Evolutionary conservation across 2,329 filamentous ascomycete genomes (phyloP).

Genomic region (Colletotrichum sp.): DNA sequence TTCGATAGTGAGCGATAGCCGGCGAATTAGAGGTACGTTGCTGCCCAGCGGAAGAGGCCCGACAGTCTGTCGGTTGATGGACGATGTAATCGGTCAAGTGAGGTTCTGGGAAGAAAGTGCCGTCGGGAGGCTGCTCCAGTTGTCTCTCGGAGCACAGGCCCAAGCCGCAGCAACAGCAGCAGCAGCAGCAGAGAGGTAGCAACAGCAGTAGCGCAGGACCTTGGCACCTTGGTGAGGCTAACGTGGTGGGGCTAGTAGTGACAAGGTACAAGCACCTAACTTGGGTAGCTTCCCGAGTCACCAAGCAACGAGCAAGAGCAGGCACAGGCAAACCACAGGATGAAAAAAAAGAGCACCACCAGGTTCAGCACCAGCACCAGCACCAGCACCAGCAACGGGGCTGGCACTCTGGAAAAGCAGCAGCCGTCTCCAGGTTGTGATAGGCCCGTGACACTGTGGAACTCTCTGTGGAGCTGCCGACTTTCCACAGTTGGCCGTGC

Average conservation of each 20-base stretch:
- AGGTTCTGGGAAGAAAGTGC: slow-evolving; percentile 18
- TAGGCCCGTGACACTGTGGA: slow-evolving; percentile 1
- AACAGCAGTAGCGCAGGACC: slow-evolving; percentile 7
- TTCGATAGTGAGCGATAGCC: not conserved
- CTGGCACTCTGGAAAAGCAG: not conserved
- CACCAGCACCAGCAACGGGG: not conserved
- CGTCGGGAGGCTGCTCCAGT: slow-evolving; percentile 17
- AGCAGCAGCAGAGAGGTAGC: not conserved
- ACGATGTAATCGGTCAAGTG: slow-evolving; percentile 17
- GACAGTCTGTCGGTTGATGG: slow-evolving; percentile 15
- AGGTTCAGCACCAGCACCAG: not conserved
- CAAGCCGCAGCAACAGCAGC: slow-evolving; percentile 1
- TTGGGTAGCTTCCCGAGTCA: not conserved
- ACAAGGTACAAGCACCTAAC: not conserved
- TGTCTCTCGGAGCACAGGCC: slow-evolving; percentile 19
- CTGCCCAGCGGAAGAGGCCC: slow-evolving; percentile 13
- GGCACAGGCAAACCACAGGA: not conserved
- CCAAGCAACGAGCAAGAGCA: slow-evolving; percentile 16
- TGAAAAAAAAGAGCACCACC: not conserved
- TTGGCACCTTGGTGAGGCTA: slow-evolving; percentile 8
- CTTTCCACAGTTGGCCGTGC: not conserved
- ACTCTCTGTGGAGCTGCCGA: not conserved
- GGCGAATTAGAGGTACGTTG: not conserved
- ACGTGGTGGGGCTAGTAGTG: not conserved
- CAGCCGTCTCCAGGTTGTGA: not conserved